Base-by-base conservation (phyloP, 2,329 filamentous ascomycete genomes). In the Ophiostoma australiae region DNA sequence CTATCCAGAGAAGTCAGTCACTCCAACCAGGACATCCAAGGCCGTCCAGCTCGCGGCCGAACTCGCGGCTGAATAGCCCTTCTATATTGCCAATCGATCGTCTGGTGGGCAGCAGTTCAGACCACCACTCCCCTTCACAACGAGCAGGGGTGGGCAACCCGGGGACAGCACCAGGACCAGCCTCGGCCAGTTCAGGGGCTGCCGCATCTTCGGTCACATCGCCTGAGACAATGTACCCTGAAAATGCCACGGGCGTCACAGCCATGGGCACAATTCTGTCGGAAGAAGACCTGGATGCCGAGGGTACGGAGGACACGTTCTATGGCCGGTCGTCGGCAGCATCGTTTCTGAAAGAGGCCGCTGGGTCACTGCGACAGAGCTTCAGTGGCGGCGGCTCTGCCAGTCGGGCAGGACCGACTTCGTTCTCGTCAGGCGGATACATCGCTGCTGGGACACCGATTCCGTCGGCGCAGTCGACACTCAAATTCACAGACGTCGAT, bases 241-340 rank as follows among this genome's bases (percentile, higher is more conserved):
- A 70, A 6, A 41, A 69, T 11, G 69, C 68, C 23, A 71, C 58
- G 3, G 69, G 70, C 8, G 70, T 72, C 6, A 72, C 72, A 11
- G 72, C 69, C 5, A 72, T 73, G 72, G 72, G 72, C 17, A 71
- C 72, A 0, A 70, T 69, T 20, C 48, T 73, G 27, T 70, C 69
- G 4, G 72, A 72, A 48, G 72, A 70, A 11, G 72, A 70, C 39
- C 48, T 72, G 11, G 72, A 70, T 11, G 70, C 66, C n/a, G 52
- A 58, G n/a, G 23, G 52, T n/a, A 58, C 52, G 1, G 52, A 58
- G n/a, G 52, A 58, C n/a, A 58, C 52, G 4, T 58, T 58, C 13
- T 58, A 58, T 27, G 52, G 52, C 52, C 52, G 52, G 11, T 58
- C 52, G 10, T 58, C 52, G 0, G 52, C 52, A 27, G 52, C 52